These are phyloP conservation scores for Penicillium sp. DNA, from an alignment of 2,329 filamentous ascomycete genomes.

Conservation along the genomic window DNA sequence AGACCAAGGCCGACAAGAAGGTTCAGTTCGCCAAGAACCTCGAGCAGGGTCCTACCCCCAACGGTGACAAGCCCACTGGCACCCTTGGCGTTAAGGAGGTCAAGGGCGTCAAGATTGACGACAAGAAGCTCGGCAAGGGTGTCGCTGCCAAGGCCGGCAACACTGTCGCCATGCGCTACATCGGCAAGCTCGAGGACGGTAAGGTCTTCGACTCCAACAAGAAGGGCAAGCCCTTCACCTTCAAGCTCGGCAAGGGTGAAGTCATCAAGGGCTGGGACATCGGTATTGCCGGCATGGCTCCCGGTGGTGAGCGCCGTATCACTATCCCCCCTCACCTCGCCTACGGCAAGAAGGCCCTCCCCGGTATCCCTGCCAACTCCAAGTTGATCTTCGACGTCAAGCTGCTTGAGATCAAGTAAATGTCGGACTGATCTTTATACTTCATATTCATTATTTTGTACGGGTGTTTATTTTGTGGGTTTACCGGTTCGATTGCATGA, in stretches of 20 bases:
- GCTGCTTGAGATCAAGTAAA: constrained; percentile 80
- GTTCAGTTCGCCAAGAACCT: constrained; percentile 99
- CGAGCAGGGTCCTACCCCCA: constrained; percentile 89
- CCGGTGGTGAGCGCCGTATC: constrained; percentile 90
- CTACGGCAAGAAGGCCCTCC: constrained; percentile 81
- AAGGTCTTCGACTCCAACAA: constrained; percentile 99
- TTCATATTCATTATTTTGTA: constrained; percentile 22
- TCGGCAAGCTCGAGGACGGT: constrained; percentile 92
- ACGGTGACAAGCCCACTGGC: constrained; percentile 59
- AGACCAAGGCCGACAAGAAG: constrained; percentile 77
- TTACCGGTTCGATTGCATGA: constrained; percentile 35
- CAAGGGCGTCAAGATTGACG: constrained; percentile 88
- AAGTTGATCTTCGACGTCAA: constrained; percentile 91
- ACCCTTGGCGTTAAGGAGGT: constrained; percentile 74
- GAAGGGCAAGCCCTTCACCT: constrained; percentile 95
- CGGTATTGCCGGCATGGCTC: constrained; percentile 86
- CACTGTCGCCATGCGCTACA: constrained; percentile 92
- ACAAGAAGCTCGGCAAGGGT: constrained; percentile 89
- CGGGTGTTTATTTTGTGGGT: constrained; percentile 32
- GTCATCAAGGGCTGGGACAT: constrained; percentile 99
- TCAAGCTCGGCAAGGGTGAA: constrained; percentile 91
- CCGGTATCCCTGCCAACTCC: constrained; percentile 89
- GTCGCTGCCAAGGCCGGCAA: constrained; percentile 87
- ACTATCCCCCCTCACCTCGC: constrained; percentile 84
- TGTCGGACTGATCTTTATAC: constrained; percentile 16